These are phyloP conservation scores for Colletotrichum acutatum DNA, from an alignment of 2,329 filamentous ascomycete species.

Conservation along the genomic window DNA sequence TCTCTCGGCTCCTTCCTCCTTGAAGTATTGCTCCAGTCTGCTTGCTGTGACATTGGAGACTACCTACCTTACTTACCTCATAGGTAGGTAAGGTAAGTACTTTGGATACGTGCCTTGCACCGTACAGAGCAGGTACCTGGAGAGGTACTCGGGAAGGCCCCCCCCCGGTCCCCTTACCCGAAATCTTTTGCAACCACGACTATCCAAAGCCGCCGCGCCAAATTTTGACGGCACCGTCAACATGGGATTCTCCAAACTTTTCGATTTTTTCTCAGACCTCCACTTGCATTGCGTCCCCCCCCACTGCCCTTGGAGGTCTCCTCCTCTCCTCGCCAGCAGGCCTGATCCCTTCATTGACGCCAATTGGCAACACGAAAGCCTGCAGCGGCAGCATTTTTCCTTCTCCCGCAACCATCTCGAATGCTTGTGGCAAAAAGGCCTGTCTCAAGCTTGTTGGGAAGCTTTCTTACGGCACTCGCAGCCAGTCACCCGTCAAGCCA, in stretches of 20 bases:
- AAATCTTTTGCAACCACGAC: not conserved
- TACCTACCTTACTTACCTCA: too few species aligned
- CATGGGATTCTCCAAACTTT: constrained; percentile 36
- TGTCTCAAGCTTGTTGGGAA: not conserved
- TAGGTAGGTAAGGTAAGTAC: too few species aligned
- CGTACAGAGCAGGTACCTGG: not conserved
- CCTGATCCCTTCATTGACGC: not conserved
- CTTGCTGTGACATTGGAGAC: not conserved
- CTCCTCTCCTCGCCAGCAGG: not conserved
- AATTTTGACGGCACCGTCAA: constrained; percentile 25
- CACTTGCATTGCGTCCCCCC: constrained; percentile 12
- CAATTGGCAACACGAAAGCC: not conserved
- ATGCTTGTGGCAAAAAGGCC: not conserved
- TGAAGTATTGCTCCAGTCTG: not conserved
- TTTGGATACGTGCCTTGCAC: not conserved
- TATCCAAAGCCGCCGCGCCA: not conserved
- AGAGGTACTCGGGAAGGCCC: not conserved
- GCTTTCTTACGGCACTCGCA: not conserved
- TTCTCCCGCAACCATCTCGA: not conserved
- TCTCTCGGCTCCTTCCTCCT: not conserved
- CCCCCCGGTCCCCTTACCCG: not conserved
- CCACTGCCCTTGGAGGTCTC: not conserved
- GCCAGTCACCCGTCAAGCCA: not conserved
- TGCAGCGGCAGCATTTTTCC: not conserved
- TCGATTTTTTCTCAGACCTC: constrained; percentile 18